Evolutionary conservation across 2,329 filamentous ascomycete genomes (phyloP), one percentile per base, ranked within the genome.

Genomic region (Dactylella cylindrospora): DNA sequence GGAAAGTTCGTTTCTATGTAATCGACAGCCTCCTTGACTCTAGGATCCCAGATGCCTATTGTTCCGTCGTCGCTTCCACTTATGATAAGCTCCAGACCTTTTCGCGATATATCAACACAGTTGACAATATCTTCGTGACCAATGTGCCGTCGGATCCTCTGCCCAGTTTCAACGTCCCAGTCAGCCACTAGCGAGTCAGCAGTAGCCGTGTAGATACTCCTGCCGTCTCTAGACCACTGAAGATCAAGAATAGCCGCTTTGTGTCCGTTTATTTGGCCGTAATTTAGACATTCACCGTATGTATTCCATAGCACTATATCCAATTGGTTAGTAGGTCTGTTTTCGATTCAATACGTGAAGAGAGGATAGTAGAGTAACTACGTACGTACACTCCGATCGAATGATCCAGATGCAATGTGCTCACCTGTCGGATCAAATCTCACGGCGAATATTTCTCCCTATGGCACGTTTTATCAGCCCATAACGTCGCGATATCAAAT

Each of bases 51-150:
- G 38, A 97, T 86, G 6, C 90, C 90, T 70, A 98, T 90, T 65
- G 84, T 88, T 4, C 90, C 90, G 72, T 98, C 93, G 71, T 98
- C 91, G 67, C 90, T 94, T 29, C 86, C 93, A 71, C 88, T 95
- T 65, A 96, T 81, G 38, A 98, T 76, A 45, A 96, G 76, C 70
- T 97, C 93, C 72, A 95, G 89, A 47, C 93, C 93, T 69, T 93
- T 81, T 72, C 85, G 86, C 76, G 85, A 93, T 64, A 94, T 84
- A 70, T 95, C 90, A 72, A 97, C 77, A 62, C 85, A 82, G 73
- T 97, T 98, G 76, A 98, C 84, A n/a, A 96, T 81, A 72, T 96
- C 91, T 70, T 96, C 90, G 71, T 98, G 93, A 0, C 93, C 93
- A 8, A 90, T 77, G 70, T 98, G 94, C 70, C 88, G 82, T 66